These are phyloP conservation scores for Achaetomiella virescens DNA, from an alignment of 495 filamentous ascomycete species.

Conservation along the genomic window DNA sequence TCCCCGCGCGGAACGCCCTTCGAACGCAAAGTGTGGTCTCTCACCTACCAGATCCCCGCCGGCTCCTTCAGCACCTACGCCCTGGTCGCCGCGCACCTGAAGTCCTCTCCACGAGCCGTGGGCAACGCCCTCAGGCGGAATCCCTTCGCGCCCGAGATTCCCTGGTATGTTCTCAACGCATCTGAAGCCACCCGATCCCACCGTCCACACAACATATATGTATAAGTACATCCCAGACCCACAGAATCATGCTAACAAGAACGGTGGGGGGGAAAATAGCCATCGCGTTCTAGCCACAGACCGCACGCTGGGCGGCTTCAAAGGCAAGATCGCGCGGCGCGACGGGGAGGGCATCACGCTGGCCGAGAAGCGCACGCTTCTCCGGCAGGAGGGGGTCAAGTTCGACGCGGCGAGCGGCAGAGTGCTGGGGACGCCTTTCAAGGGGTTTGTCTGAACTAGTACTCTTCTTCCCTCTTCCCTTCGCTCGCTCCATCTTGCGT, in stretches of 20 bases:
- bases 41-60: constrained; percentile 62
- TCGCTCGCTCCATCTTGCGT: no score
- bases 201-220: not conserved
- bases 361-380: constrained; percentile 36
- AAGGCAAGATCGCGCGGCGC: constrained; percentile 35
- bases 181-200: not conserved
- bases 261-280: constrained; percentile 7
- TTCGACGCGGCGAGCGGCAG: constrained; percentile 32
- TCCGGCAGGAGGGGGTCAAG: constrained; percentile 37
- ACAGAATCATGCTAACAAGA: not conserved
- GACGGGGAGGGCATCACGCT: constrained; percentile 39
- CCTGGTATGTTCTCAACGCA: constrained; percentile 32
- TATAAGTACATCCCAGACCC: not conserved
- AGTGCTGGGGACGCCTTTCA: constrained; percentile 44
- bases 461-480: no score
- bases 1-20: constrained; percentile 44
- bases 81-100: constrained; percentile 57
- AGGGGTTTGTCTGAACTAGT: constrained; percentile 26
- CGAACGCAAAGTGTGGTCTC: constrained; percentile 55
- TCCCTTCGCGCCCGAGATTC: constrained; percentile 61
- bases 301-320: constrained; percentile 46
- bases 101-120: constrained; percentile 69
- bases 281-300: constrained; percentile 46
- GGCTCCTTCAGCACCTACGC: constrained; percentile 71
- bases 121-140: constrained; percentile 70